Evolutionary conservation across 352 stramenopile genomes (phyloP).

Genomic region (Phytophthora vignae): DNA sequence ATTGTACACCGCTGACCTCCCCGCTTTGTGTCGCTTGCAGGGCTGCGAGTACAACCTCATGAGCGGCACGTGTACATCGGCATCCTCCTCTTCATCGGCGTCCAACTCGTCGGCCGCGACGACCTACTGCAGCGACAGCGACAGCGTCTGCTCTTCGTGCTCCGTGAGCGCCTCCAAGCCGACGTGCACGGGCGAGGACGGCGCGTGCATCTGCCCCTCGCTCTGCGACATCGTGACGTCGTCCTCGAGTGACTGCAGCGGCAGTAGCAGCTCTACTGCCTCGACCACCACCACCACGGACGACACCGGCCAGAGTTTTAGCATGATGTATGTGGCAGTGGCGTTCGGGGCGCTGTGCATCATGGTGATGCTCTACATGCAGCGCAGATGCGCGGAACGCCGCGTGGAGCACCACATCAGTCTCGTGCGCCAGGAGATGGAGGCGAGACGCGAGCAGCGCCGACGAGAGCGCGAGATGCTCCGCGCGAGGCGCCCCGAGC

Average conservation of each 20-base stretch:
- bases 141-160: slow-evolving; percentile 41
- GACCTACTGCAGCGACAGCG: slow-evolving; percentile 34
- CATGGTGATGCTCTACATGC: slow-evolving; percentile 50
- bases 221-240: slow-evolving; percentile 42
- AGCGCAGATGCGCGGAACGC: slow-evolving; percentile 47
- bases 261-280: slow-evolving; percentile 1
- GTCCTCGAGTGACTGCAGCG: slow-evolving; percentile 17
- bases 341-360: slow-evolving; percentile 35
- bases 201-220: slow-evolving; percentile 51
- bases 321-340: slow-evolving; percentile 46
- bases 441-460: slow-evolving; percentile 27
- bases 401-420: slow-evolving; percentile 29
- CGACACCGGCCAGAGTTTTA: slow-evolving; percentile 16
- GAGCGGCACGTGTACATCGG: slow-evolving; percentile 31
- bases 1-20: not conserved
- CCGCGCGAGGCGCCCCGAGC: slow-evolving; percentile 35
- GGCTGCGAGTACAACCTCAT: slow-evolving; percentile 51
- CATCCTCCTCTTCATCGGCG: not conserved
- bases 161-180: slow-evolving; percentile 39
- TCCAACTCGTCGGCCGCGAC: slow-evolving; percentile 24
- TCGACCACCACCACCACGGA: not conserved
- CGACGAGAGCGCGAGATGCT: slow-evolving; percentile 36
- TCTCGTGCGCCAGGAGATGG: slow-evolving; percentile 34
- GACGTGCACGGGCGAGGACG: slow-evolving; percentile 38
- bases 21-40: slow-evolving; percentile 5